Evolutionary conservation across 2,329 filamentous ascomycete genomes (phyloP).

Genomic region (Hymenoscyphus salicellus): DNA sequence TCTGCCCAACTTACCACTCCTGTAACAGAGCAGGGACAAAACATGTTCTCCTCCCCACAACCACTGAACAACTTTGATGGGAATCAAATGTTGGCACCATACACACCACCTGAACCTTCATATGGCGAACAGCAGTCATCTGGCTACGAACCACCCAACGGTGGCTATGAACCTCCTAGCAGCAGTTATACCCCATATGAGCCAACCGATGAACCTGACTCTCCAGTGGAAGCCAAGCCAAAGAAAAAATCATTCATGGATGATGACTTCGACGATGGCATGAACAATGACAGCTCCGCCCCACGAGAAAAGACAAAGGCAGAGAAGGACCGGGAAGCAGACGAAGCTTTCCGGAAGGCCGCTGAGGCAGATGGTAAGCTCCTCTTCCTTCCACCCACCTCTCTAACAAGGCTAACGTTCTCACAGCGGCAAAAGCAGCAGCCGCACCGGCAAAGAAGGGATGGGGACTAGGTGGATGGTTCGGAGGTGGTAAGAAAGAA

Average conservation of each 20-base stretch:
- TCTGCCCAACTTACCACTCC: conserved; percentile 18
- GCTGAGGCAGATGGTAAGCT: conserved; percentile 70
- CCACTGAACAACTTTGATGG: conserved; percentile 22
- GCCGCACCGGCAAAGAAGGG: conserved; percentile 58
- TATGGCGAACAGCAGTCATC: conserved; percentile 28
- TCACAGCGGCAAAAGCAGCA: conserved; percentile 57
- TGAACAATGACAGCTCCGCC: conserved; percentile 42
- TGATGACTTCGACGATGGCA: conserved; percentile 71
- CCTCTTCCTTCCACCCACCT: conserved; percentile 22
- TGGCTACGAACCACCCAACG: conserved; percentile 26
- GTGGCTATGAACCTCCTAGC: conserved; percentile 29
- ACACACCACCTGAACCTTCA: conserved; percentile 23
- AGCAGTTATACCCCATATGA: conserved; percentile 46
- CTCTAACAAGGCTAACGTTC: conserved; percentile 14
- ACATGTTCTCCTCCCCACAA: conserved; percentile 27
- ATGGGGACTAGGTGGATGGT: conserved; percentile 85
- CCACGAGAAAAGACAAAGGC: conserved; percentile 57
- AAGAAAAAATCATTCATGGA: conserved; percentile 81
- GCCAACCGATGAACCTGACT: conserved; percentile 45
- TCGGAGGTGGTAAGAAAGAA: conserved; percentile 66
- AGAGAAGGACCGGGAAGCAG: conserved; percentile 73
- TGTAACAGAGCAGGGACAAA: conserved; percentile 19
- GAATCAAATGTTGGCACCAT: conserved; percentile 15
- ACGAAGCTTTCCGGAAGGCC: conserved; percentile 80
- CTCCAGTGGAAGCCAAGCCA: conserved; percentile 48